These are phyloP conservation scores for Thalia dealbata DNA, from an alignment of 176 grass and related monocot species.

Conservation along the genomic window DNA sequence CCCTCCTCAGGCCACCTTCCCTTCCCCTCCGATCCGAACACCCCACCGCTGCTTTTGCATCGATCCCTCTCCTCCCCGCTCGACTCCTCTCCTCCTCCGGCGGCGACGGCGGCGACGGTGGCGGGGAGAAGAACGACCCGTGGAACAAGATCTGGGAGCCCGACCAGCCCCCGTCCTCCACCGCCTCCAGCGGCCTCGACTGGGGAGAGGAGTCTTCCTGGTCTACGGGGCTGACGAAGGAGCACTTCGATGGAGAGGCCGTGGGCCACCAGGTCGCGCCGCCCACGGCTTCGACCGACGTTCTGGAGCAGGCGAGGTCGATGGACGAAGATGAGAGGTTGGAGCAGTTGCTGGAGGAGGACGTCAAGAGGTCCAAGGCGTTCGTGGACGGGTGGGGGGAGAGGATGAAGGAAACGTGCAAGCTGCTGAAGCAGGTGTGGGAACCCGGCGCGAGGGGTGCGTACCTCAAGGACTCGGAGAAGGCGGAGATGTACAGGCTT, in stretches of 20 bases:
- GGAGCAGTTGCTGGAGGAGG: conserved; percentile 25
- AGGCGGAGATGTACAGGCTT: conserved; percentile 85
- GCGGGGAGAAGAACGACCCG: neutral
- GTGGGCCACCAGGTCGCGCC: conserved; percentile 2
- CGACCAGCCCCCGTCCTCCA: neutral
- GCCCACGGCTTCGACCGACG: neutral
- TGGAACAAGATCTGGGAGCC: neutral
- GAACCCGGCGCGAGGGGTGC: conserved; percentile 59
- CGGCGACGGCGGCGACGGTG: neutral
- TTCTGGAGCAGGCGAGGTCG: conserved; percentile 29
- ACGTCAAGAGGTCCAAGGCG: conserved; percentile 26
- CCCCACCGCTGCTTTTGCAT: neutral
- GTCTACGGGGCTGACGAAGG: conserved; percentile 50
- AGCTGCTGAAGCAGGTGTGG: conserved; percentile 72
- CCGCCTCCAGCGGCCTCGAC: conserved; percentile 24
- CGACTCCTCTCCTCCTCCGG: neutral
- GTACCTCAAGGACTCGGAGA: conserved; percentile 92
- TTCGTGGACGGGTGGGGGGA: conserved; percentile 56
- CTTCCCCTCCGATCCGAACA: neutral
- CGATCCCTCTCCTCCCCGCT: neutral
- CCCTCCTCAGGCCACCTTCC: neutral
- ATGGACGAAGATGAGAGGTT: conserved; percentile 60
- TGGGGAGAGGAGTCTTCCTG: conserved; percentile 62
- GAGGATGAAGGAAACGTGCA: conserved; percentile 47
- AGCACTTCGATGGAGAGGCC: neutral